Base-by-base conservation (phyloP, 1,284 basidiomycete genomes). In the Anthracocystis walkeri region DNA sequence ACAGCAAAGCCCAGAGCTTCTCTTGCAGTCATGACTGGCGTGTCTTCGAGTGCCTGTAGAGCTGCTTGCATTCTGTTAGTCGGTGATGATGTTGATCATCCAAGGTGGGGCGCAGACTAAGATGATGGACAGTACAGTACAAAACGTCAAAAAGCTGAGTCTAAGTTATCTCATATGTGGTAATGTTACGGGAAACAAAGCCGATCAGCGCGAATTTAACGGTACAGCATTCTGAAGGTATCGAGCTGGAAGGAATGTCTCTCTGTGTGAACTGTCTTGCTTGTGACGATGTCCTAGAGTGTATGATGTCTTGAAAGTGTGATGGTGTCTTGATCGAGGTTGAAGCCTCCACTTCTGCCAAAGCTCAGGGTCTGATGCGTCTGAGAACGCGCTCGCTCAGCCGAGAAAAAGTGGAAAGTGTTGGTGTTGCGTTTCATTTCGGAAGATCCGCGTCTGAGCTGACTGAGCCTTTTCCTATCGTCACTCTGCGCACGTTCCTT, bases 341-440 rank as follows among this genome's bases (percentile, higher is more conserved):
- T 10, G 33, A 38, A 38, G 29, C 29, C 25, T 48, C 46, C 46
- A 48, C 46, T 29, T 38, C 7, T 46, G 45, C 23, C 4, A 5
- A 14, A 27, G 16, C 45, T 46, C 45, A 46, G 45, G 25, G 46
- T 29, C 46, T 29, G 4, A 6, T 29, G 46, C 27, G 18, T 21
- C 25, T 23, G 6, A 45, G 14, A 12, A 45, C 49, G 35, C 50
- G 35, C 50, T 51, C 11, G 49, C 38, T 41, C 38, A 25, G 16
- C 20, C 20, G 21, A 53, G 35, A 16, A 3, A 14, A 38, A 12
- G 40, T 14, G 4, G 21, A 51, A 57, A 31, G 50, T 64, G 49
- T 58, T 64, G 55, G 42, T 59, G n/a, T 59, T 11, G 31, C 31
- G 35, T 41, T 45, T 55, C 51, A 49, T 65, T 54, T 65, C 46